Evolutionary conservation across 2,329 filamentous ascomycete genomes (phyloP), one percentile per base, ranked within the genome.

Genomic region (Periconia digitata): DNA sequence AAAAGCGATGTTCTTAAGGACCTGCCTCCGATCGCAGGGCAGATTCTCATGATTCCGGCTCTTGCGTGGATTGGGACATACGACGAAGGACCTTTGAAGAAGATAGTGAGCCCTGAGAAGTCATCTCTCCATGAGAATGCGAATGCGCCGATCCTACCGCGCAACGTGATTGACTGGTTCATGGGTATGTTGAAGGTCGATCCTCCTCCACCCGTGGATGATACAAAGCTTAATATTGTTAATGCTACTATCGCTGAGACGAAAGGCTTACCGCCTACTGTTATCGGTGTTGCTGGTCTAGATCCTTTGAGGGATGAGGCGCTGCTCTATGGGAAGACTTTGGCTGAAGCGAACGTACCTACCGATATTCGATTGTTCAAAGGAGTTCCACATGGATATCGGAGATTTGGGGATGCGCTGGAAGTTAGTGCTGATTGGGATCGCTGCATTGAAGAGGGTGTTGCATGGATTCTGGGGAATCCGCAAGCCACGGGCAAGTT

Each of bases 321-420:
- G 1, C 58, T 80, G 35, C 63, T 81, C 2, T 75, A 78, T 29
- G 76, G 76, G 40, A 66, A 75, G 41, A 21, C 72, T 12, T 53
- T 78, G 34, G 51, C 70, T 6, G 69, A 74, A 21, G 60, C 74
- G 42, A 75, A 76, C 70, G 76, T 83, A 0, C 74, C 79, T 0
- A 80, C 78, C 0, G 65, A 79, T 45, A 62, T 76, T 0, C 66
- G 74, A 46, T 52, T 83, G 1, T 82, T 81, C 59, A 73, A 68
- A 21, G 80, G 80, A 0, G 62, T 83, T 0, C 81, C 81, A 0
- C 81, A 83, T 64, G 76, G 75, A 0, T 81, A 81, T 55, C 63
- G 74, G 37, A 79, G 74, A 8, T 76, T 74, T 47, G 73, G 73
- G 3, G 66, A 71, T 8, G 67, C 62, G n/a, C 42, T 79, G 8